Evolutionary conservation across 805 yeast species (phyloP), one percentile per base, ranked within the genome.

Genomic region (Scheffersomyces stipitis): DNA sequence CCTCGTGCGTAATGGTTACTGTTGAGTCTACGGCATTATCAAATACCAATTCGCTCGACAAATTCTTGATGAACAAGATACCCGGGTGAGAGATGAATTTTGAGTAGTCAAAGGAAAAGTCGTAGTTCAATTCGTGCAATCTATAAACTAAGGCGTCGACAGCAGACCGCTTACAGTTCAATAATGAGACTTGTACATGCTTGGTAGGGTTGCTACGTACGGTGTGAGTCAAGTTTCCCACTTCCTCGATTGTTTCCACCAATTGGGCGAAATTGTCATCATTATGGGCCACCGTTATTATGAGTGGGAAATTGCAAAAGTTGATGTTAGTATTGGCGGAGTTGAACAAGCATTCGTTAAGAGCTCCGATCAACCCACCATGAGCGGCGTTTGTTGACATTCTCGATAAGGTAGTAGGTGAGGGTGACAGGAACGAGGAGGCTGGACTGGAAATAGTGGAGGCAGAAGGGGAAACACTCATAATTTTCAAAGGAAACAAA

Each of bases 81-180:
- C 84, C 85, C 1, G 86, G 86, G 42, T 75, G 80, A 4, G 76
- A 66, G 8, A 71, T 46, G 33, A 62, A 59, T 15, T 48, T 48
- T 7, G 59, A 42, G 44, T 63, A 64, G 40, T 59, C 58, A 17
- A 60, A 44, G 23, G 41, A 23, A 20, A 46, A 35, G 5, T 10
- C 10, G 10, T 34, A 18, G 17, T 39, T 33, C 17, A 28, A 23
- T 12, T 43, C 45, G n/a, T 39, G 12, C 8, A 49, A 29, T 17
- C 39, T 28, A 9, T 44, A 36, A 5, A 53, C 32, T 15, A 52
- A 16, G 26, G 28, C 23, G 29, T 48, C 52, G 4, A 36, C 27
- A 22, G 15, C 10, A 20, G 35, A 10, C 30, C 12, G n/a, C 20
- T 13, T 18, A 40, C 31, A n/a, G 36, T 15, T 10, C 18, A 7